Evolutionary conservation across 169 alveolate genomes (phyloP).

Genomic region (Blepharisma undulans): DNA sequence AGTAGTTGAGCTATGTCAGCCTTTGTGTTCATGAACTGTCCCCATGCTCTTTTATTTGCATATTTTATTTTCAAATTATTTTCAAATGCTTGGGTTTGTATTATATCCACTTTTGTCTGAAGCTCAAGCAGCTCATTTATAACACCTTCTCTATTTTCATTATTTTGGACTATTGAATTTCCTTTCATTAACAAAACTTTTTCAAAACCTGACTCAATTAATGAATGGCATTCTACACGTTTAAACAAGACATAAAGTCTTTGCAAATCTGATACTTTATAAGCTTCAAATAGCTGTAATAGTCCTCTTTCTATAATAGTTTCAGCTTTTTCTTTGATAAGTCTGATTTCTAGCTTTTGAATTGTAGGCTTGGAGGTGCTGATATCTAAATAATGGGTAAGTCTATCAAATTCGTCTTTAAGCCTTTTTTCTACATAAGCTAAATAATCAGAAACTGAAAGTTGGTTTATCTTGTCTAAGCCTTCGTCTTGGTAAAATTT

Average conservation of each 20-base stretch:
- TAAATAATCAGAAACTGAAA: conserved; percentile 34
- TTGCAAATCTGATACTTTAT: conserved; percentile 34
- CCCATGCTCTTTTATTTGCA: conserved; percentile 45
- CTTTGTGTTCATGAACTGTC: conserved; percentile 44
- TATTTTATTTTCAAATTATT: conserved; percentile 23
- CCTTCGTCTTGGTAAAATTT: conserved; percentile 22
- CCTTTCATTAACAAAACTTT: conserved; percentile 37
- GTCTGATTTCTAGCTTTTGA: not conserved
- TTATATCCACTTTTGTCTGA: conserved; percentile 29
- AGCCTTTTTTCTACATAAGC: conserved; percentile 33
- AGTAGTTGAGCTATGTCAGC: conserved; percentile 42
- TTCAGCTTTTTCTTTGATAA: conserved; percentile 20
- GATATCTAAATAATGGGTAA: not conserved
- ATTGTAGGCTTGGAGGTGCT: conserved; percentile 18
- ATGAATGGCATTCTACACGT: conserved; percentile 10
- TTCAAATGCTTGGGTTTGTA: conserved; percentile 51
- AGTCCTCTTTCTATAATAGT: conserved; percentile 43
- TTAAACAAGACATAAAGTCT: conserved; percentile 39
- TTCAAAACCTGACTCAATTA: conserved; percentile 33
- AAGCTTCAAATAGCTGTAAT: conserved; percentile 3
- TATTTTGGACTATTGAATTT: conserved; percentile 8
- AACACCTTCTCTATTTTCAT: conserved; percentile 40
- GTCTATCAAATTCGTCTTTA: conserved; percentile 32
- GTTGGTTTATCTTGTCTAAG: not conserved
- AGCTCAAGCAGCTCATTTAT: conserved; percentile 45